Evolutionary conservation across 2,329 filamentous ascomycete species (phyloP), one percentile per base, ranked within the genome.

Genomic region (Colletotrichum sidae): DNA sequence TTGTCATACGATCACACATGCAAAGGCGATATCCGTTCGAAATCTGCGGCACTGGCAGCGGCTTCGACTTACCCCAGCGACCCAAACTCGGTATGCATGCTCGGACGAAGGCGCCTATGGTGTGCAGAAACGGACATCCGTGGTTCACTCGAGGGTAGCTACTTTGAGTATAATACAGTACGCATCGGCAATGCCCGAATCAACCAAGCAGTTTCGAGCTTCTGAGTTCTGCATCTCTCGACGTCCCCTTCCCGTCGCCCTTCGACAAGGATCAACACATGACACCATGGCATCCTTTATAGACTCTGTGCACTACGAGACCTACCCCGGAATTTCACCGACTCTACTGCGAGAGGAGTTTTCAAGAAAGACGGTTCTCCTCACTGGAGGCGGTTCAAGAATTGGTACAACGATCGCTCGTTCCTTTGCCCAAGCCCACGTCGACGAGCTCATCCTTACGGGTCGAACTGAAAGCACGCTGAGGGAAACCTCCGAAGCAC

Each of bases 401-500:
- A 88, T 92, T 50, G 90, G 90, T 0, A 85, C 87, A 59, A 86
- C 87, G 1, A 84, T 90, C n/a, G 89, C 89, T 4, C 81, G 83
- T 51, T 80, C 88, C 52, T 92, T 83, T 67, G 74, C 77, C 15
- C 55, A 70, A 2, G 83, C 83, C 0, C 74, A 74, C 1, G 78
- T 79, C 11, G 56, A 71, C 4, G 70, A 69, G 1, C 72, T 84
- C 33, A 74, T 79, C 10, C 71, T 85, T 38, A 65, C 77, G 1
- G 79, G 76, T 8, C 79, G 82, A 9, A 70, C 72, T 3, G 73
- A 81, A 10, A 62, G 75, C 4, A 63, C 69, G 4, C 25, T 42
- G 13, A 42, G 13, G 11, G 47, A 53, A 11, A 59, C 55, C 6
- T 51, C 60, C 13, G 39, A 34, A 13, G 47, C 25, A 8, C 46